A percentile compares a stretch with the other conserved stretches of the same genome.
Conservation (phyloP, 768 basidiomycete species). For the Crepidotus variabilis region DNA sequence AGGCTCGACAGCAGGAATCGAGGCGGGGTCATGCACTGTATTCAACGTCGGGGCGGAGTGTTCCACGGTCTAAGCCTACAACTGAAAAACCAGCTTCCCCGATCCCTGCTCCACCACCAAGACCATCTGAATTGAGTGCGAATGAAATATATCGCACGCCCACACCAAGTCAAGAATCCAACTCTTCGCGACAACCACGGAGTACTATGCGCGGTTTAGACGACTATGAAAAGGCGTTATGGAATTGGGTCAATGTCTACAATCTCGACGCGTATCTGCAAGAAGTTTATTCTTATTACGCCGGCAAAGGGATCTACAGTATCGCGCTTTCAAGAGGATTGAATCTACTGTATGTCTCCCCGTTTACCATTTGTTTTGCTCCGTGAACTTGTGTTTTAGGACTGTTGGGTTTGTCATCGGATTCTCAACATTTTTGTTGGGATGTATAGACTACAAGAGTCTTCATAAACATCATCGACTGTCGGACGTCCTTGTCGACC, state of each 20-base stretch:
- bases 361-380: constrained; percentile 10
- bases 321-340: constrained; percentile 87
- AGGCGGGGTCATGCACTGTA: constrained; percentile 48
- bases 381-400: constrained; percentile 39
- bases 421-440: constrained; percentile 96
- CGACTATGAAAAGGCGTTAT: constrained; percentile 86
- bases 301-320: constrained; percentile 94
- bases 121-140: constrained; percentile 59
- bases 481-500: constrained; percentile 76
- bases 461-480: constrained; percentile 69
- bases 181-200: constrained; percentile 32
- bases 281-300: constrained; percentile 94
- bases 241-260: constrained; percentile 99
- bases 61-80: constrained; percentile 24
- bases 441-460: constrained; percentile 90
- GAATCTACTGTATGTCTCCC: constrained; percentile 82
- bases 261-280: constrained; percentile 95
- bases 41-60: constrained; percentile 32
- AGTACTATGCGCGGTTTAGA: constrained; percentile 65
- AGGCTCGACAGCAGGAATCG: constrained; percentile 18
- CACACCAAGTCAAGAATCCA: constrained; percentile 24
- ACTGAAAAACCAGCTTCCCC: constrained; percentile 23
- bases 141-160: constrained; percentile 28
- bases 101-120: constrained; percentile 43
- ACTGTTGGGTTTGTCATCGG: constrained; percentile 97